Evolutionary conservation across 176 grass and related monocot species (phyloP), one percentile per base, ranked within the genome.

Genomic region (Urochloa ruziziensis): DNA sequence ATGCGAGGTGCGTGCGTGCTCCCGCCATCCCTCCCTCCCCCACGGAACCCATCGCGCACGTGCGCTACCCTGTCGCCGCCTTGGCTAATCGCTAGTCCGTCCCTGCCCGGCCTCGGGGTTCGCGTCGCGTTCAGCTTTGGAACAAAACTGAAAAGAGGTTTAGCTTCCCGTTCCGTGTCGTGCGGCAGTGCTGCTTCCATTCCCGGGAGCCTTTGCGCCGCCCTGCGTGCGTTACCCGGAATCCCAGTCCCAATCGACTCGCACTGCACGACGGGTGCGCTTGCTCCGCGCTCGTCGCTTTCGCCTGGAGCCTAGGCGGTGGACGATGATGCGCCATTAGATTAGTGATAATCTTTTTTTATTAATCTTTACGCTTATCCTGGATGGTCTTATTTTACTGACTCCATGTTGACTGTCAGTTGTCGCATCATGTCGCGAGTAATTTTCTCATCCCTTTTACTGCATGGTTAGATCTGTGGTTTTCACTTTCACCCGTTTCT

Each of bases 1-100:
- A 68, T 83, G 70, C 89, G 90, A 93, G 89, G 95, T 95, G 67
- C 87, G 28, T 18, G 0, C 4, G 18, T 35, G 23, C 39, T 34
- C 15, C 5, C 53, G 7, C n/a, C 9, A 4, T 12, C 24, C 46
- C 53, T 13, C n/a, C 10, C 8, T 13, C 25, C 46, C 54, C 5
- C 52, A 30, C 34, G 60, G 52, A 32, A 65, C 43, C 6, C 36
- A 43, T 80, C 62, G 9, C 33, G 30, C 54, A 57, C 54, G 54
- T 57, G 54, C 54, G 53, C 53, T 57, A n/a, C 21, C 52, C 19
- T 54, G 19, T 54, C 52, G 19, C 0, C 51, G 51, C 5, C 46
- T 7, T 5, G 10, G 28, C 17, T 10, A 10, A 0, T 35, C 39
- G 35, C 32, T 16, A n/a, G 3, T 18, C 64, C 80, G 49, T 3